phyloP scores from a whole-genome alignment of 352 stramenopile species.

The Discostella stelligera region DNA sequence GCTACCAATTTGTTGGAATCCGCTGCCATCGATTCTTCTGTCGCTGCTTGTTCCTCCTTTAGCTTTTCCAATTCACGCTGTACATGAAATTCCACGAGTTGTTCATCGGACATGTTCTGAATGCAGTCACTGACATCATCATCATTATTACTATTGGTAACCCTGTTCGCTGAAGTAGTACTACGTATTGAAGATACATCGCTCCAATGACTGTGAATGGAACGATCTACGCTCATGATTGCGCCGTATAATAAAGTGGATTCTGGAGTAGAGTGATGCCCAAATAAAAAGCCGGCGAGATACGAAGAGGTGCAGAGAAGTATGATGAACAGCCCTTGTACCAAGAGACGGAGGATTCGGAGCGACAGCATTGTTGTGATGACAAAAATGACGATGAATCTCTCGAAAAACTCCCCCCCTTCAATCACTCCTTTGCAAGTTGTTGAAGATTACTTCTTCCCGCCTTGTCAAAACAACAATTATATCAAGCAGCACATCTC shows the following conservation, averaged over 20 bases:
- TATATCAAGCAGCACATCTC: too few relatives aligned
- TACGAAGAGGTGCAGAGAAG: slow-evolving; percentile 46
- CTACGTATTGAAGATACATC: neutral
- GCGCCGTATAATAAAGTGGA: slow-evolving; percentile 6
- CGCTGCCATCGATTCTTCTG: too few relatives aligned
- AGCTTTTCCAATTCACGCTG: slow-evolving; percentile 36
- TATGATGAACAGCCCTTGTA: slow-evolving; percentile 39
- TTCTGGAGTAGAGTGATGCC: slow-evolving; percentile 39
- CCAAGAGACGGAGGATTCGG: slow-evolving; percentile 16
- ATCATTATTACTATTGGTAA: neutral
- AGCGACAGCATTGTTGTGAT: neutral
- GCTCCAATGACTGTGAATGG: slow-evolving; percentile 8
- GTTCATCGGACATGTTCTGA: slow-evolving; percentile 14
- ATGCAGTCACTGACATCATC: slow-evolving; percentile 8
- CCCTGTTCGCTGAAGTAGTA: too few relatives aligned
- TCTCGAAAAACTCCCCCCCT: neutral
- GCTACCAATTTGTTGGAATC: too few relatives aligned
- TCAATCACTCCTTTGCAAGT: too few relatives aligned
- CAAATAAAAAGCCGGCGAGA: slow-evolving; percentile 42
- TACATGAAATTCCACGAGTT: slow-evolving; percentile 38
- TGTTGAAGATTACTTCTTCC: too few relatives aligned
- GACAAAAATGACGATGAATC: neutral
- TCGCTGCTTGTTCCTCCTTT: slow-evolving; percentile 2
- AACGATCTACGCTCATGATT: slow-evolving; percentile 24
- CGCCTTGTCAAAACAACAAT: too few relatives aligned